phyloP scores from a whole-genome alignment of 2,329 filamentous ascomycete genomes.

The Cladophialophora carrionii region DNA sequence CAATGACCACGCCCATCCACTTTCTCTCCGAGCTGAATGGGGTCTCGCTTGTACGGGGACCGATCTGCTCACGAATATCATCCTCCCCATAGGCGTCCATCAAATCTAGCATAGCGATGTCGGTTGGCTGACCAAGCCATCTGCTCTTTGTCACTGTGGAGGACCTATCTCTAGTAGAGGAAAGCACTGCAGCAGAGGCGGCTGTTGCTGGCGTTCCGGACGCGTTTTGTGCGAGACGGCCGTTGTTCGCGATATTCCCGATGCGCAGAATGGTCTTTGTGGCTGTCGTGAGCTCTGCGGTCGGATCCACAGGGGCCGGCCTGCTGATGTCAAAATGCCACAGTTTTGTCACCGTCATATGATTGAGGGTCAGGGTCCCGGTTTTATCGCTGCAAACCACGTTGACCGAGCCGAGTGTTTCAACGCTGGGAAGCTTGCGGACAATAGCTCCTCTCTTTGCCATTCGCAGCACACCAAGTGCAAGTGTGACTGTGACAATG shows the following conservation, averaged over 20 bases:
- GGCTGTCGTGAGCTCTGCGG: constrained; percentile 68
- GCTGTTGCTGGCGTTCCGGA: constrained; percentile 71
- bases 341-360: constrained; percentile 96
- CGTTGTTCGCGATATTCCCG: constrained; percentile 96
- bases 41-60: constrained; percentile 79
- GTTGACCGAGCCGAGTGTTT: constrained; percentile 97
- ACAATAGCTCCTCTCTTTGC: constrained; percentile 94
- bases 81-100: constrained; percentile 89
- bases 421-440: constrained; percentile 91
- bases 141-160: constrained; percentile 73
- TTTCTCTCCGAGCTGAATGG: constrained; percentile 97
- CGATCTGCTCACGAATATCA: constrained; percentile 83
- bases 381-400: constrained; percentile 99
- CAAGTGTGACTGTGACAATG: constrained; percentile 95
- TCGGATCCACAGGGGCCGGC: constrained; percentile 61
- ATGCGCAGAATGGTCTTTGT: constrained; percentile 82
- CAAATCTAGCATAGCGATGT: constrained; percentile 94
- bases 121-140: constrained; percentile 96
- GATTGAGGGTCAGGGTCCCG: constrained; percentile 92
- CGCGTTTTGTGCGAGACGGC: constrained; percentile 72
- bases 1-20: constrained; percentile 97
- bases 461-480: constrained; percentile 94
- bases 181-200: constrained; percentile 77
- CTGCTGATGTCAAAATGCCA: constrained; percentile 80
- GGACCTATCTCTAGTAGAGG: constrained; percentile 70